Conservation (phyloP, 1,284 basidiomycete species). For the Spongispora temasekensis region DNA sequence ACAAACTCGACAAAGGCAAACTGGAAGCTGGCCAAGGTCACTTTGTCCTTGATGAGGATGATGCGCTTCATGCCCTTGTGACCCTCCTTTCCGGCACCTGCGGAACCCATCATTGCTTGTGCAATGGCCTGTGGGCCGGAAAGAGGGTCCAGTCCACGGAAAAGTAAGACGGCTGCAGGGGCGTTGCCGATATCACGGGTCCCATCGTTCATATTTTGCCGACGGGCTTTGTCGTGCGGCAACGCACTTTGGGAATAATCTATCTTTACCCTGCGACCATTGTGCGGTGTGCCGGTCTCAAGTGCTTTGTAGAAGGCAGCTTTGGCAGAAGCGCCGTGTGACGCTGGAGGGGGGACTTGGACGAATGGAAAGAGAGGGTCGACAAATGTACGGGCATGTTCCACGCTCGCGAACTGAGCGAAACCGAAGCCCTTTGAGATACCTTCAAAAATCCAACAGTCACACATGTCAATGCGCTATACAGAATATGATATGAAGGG, state of each 20-base stretch:
- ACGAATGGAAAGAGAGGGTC: slow-evolving; percentile 84
- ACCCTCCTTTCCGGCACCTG: slow-evolving; percentile 66
- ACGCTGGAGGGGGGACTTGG: slow-evolving; percentile 81
- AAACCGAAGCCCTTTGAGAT: slow-evolving; percentile 92
- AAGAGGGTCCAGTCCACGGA: slow-evolving; percentile 85
- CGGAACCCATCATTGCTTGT: slow-evolving; percentile 71
- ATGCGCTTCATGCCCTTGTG: slow-evolving; percentile 85
- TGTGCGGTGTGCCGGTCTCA: slow-evolving; percentile 62
- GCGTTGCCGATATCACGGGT: slow-evolving; percentile 90
- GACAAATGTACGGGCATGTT: slow-evolving; percentile 86
- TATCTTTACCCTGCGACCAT: slow-evolving; percentile 83
- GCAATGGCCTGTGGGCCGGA: slow-evolving; percentile 84
- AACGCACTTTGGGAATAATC: slow-evolving; percentile 84
- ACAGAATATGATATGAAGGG: slow-evolving; percentile 66
- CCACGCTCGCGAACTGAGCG: slow-evolving; percentile 82
- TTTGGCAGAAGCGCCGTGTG: slow-evolving; percentile 72
- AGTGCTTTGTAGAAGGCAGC: slow-evolving; percentile 68
- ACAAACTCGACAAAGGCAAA: slow-evolving; percentile 92
- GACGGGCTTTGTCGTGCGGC: slow-evolving; percentile 64
- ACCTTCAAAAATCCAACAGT: slow-evolving; percentile 71
- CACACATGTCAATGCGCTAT: slow-evolving; percentile 69
- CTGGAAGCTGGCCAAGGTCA: slow-evolving; percentile 82
- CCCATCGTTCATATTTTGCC: slow-evolving; percentile 80
- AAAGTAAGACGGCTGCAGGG: slow-evolving; percentile 77
- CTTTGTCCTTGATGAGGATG: slow-evolving; percentile 84